These are phyloP conservation scores for Thuja plicata DNA, from an alignment of 83 land plant genomes.

Conservation along the genomic window DNA sequence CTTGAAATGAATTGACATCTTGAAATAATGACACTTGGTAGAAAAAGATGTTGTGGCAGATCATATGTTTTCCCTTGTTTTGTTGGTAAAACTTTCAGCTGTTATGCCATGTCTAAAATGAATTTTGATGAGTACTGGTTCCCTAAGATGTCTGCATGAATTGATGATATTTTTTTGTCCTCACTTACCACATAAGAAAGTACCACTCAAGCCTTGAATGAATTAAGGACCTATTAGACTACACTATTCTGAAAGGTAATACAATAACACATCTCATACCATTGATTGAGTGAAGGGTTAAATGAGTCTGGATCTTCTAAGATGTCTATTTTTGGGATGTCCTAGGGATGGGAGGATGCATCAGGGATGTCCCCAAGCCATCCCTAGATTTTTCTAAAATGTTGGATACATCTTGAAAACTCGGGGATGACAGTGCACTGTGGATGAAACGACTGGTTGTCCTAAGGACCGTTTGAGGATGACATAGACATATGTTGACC, in stretches of 20 bases:
- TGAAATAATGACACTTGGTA: background rate
- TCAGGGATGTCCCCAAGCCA: no score
- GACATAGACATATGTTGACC: no score
- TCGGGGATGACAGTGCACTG: no score
- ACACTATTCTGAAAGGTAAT: no score
- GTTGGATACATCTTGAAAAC: no score
- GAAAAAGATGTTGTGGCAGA: background rate
- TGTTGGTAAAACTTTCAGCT: background rate
- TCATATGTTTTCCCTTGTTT: no score
- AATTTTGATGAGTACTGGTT: background rate
- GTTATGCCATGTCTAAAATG: background rate
- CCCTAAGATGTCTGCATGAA: background rate
- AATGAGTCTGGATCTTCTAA: background rate
- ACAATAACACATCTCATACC: no score
- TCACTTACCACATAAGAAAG: background rate
- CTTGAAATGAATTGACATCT: background rate
- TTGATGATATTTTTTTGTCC: background rate
- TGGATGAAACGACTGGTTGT: no score
- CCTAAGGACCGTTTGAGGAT: no score
- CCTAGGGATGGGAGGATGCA: no score
- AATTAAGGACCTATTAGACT: background rate
- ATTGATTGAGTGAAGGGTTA: background rate
- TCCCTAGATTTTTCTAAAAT: no score
- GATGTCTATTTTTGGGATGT: no score
- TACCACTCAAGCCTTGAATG: background rate